phyloP scores from a whole-genome alignment of 2,329 filamentous ascomycete species.

The Cladosporium sphaerospermum region DNA sequence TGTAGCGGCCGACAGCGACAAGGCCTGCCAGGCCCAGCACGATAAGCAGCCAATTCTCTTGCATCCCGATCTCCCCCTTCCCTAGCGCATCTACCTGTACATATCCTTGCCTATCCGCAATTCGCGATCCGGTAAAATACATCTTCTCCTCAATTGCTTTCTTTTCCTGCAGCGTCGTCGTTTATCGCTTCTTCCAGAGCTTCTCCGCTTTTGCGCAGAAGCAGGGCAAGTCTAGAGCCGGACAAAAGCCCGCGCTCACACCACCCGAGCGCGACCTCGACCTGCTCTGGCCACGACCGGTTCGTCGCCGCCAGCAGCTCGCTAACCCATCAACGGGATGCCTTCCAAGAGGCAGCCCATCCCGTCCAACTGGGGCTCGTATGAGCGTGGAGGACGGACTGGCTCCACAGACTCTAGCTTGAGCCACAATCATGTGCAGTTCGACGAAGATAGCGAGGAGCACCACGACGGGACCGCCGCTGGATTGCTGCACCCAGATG shows the following conservation, averaged over 20 bases:
- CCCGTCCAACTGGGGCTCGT: conserved; percentile 42
- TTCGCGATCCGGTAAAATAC: no score
- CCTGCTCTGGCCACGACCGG: not conserved
- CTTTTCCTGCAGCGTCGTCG: not conserved
- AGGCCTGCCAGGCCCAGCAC: no score
- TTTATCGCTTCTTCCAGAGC: not conserved
- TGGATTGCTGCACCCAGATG: not conserved
- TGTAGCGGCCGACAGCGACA: not conserved
- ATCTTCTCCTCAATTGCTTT: not conserved
- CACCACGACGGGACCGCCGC: conserved; percentile 15
- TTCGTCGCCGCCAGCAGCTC: not conserved
- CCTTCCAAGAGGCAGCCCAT: conserved; percentile 24
- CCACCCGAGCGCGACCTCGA: not conserved
- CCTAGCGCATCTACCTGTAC: conserved; percentile 4
- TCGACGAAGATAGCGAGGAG: conserved; percentile 23
- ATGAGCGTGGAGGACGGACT: conserved; percentile 36
- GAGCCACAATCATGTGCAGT: conserved; percentile 22
- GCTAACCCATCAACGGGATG: conserved; percentile 15
- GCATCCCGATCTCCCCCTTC: conserved; percentile 1
- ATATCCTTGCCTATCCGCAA: not conserved
- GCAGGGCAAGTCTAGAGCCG: not conserved
- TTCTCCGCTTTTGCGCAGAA: conserved; percentile 7
- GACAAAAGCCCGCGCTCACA: not conserved
- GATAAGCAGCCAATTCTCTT: conserved; percentile 7
- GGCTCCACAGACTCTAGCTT: conserved; percentile 35